phyloP scores from a whole-genome alignment of 495 filamentous ascomycete species.

The Evernia prunastri region DNA sequence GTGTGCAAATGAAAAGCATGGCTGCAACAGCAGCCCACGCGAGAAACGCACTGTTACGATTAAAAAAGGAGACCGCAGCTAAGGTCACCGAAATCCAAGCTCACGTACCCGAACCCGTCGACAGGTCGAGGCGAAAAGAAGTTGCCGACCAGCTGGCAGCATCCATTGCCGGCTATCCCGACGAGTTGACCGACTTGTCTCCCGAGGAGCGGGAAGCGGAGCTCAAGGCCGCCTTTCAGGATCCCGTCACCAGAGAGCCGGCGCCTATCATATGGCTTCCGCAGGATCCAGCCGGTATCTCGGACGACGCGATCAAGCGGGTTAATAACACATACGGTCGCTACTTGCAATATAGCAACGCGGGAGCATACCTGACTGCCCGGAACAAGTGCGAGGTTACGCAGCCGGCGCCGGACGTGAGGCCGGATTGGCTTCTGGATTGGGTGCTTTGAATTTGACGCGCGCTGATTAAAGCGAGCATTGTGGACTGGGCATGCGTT shows the following conservation, averaged over 20 bases:
- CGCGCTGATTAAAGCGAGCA: background rate
- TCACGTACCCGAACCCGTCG: constrained; percentile 33
- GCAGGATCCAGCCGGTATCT: constrained; percentile 82
- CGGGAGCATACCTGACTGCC: constrained; percentile 76
- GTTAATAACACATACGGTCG: constrained; percentile 69
- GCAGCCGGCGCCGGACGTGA: constrained; percentile 27
- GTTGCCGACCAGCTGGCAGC: constrained; percentile 24
- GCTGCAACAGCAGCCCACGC: constrained; percentile 23
- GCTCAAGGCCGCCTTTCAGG: constrained; percentile 89
- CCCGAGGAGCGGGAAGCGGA: constrained; percentile 83
- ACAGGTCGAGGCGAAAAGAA: constrained; percentile 22
- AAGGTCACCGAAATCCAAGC: constrained; percentile 56
- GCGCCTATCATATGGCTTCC: constrained; percentile 91
- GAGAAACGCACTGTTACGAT: constrained; percentile 17
- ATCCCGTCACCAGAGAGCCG: constrained; percentile 77
- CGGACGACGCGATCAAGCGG: constrained; percentile 76
- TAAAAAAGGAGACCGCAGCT: constrained; percentile 36
- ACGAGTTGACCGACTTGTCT: constrained; percentile 88
- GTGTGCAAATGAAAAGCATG: constrained; percentile 27
- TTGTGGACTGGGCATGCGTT: background rate
- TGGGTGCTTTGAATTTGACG: constrained; percentile 23
- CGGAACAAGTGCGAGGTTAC: constrained; percentile 49
- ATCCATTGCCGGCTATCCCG: constrained; percentile 59
- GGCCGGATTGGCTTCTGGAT: constrained; percentile 28
- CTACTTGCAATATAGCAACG: constrained; percentile 87